Evolutionary conservation across 2,329 filamentous ascomycete genomes (phyloP), one percentile per base, ranked within the genome.

Genomic region (Macrophomina tecta): DNA sequence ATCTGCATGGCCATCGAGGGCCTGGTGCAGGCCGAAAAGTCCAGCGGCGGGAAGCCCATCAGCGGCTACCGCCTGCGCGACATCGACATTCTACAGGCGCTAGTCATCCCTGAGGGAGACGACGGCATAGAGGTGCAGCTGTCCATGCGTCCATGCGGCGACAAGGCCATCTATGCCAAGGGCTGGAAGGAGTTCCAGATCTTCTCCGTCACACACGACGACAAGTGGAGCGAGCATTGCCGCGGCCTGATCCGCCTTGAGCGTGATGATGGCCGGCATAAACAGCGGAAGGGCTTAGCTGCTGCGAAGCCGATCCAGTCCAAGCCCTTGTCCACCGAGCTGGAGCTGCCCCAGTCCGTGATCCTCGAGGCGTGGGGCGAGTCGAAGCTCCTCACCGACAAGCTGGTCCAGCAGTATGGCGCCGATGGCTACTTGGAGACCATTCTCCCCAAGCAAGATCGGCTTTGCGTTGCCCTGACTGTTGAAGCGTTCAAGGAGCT

Each of bases 1-100:
- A 53, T 76, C 9, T 63, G 68, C n/a, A 74, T 77, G 71, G 73
- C 72, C 6, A 65, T 78, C 28, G 76, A 78, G 66, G 76, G 8
- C 30, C 6, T 42, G 16, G 14, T 49, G 58, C 42, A 62, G 3
- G 28, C 28, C 14, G 58, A 48, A 14, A 5, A 49, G 58, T 14
- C 8, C 38, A 28, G 18, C n/a, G 16, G n/a, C n/a, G 38, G 23
- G 30, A 58, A 42, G 53, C 9, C n/a, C 34, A 28, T 58, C 42
- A 36, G 16, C 45, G 52, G 64, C 36, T 60, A 36, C 40, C 18
- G 40, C n/a, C 30, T 65, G 23, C 64, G 64, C 12, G 64, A 65
- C 7, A 9, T 65, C 28, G 38, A 48, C 8, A 23, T 65, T 11
- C 8, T 34, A 16, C 18, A 38, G 8, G 51, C 51, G 5, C 34